Base-by-base conservation (phyloP, 805 yeast species). In the Pichia paraexigua region DNA sequence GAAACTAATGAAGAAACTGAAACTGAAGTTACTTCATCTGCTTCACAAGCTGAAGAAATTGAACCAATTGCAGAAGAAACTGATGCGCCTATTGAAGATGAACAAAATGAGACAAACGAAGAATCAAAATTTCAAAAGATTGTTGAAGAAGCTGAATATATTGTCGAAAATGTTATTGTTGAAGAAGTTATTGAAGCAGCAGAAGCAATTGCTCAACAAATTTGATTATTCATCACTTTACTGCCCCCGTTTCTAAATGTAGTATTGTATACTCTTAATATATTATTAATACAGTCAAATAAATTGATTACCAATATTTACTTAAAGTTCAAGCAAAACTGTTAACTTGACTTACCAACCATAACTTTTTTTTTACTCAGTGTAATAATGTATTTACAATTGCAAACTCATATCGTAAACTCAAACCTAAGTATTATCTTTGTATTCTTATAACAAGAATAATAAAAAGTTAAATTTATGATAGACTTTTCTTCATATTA, bases 131-230 rank as follows among this genome's bases (percentile, higher is more conserved):
- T 41, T 12, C 45, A 49, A 44, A 28, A 46, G 28, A 5, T 45
- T 27, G 43, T 47, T 27, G 47, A 49, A 21, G 48, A 43, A 3
- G 41, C 37, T 15, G 53, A 28, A 22, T 51, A 47, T 13, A 41
- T 18, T 24, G 50, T 45, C 5, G 27, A 48, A 17, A 30, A 42
- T 21, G 46, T 47, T 11, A 43, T 42, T 13, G 49, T 39, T 7
- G 50, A 47, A 39, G 50, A 52, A 27, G 30, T 42, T 13, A 52
- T 51, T 12, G 53, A 53, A 47, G 46, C 43, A 4, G 54, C 54
- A 15, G 54, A 42, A 20, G 56, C 51, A 37, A 42, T 51, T n/a
- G 58, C 53, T 15, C 39, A 47, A n/a, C 48, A 47, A 10, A 24
- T 54, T 5, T 54, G 20, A 48, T 41, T 25, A 17, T 8, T 35